phyloP scores from a whole-genome alignment of 176 grass and related monocot genomes.

The Elymus sibiricus region DNA sequence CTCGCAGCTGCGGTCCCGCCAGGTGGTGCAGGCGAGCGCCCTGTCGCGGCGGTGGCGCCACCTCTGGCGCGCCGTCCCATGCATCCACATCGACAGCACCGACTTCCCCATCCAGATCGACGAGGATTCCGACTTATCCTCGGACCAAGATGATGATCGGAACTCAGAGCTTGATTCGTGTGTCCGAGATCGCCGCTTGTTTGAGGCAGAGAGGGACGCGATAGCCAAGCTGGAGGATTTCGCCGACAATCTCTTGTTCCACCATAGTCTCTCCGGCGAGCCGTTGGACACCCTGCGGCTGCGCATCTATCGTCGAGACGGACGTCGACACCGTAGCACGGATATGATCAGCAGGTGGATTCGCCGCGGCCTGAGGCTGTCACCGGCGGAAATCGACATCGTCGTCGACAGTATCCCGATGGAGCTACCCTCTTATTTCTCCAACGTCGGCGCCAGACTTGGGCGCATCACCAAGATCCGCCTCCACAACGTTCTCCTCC shows the following conservation, averaged over 20 bases:
- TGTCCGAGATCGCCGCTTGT: no score
- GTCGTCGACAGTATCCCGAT: neutral
- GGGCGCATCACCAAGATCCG: neutral
- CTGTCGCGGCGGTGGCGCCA: neutral
- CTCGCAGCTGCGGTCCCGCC: neutral
- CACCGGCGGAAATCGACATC: neutral
- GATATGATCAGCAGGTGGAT: neutral
- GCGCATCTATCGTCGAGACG: neutral
- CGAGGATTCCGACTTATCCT: no score
- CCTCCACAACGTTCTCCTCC: neutral
- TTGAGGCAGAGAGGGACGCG: neutral
- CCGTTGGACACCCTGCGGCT: neutral
- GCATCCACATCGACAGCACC: neutral
- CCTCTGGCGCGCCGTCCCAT: neutral
- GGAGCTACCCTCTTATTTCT: neutral
- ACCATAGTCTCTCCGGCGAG: neutral
- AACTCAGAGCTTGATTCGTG: no score
- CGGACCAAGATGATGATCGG: no score
- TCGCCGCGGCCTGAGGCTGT: neutral
- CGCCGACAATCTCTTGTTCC: neutral
- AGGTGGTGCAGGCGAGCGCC: neutral
- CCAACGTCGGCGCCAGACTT: neutral
- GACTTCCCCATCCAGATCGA: neutral
- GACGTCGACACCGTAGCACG: neutral
- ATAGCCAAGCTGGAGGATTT: neutral